Base-by-base conservation (phyloP, 352 stramenopile genomes). In the Phytophthora syringae region DNA sequence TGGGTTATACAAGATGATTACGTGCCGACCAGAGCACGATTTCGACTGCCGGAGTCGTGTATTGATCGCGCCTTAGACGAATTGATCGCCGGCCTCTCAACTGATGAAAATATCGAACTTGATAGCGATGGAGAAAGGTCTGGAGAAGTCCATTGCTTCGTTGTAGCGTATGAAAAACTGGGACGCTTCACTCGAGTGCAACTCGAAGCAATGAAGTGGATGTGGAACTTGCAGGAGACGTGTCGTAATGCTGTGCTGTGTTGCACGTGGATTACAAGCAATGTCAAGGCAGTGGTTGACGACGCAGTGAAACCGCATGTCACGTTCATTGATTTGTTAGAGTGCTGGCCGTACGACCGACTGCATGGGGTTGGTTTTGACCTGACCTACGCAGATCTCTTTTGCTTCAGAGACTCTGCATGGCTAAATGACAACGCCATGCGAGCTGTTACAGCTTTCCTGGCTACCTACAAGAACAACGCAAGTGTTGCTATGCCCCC, bases 221-320 rank as follows among this genome's bases (percentile, higher is more conserved):
- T 55, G 36, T 63, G 21, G 43, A 63, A 55, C 32, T 12, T 55
- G 24, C 43, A 63, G 43, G 32, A 12, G 22, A 50, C 44, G 4
- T 63, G 55, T 34, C 20, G 30, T 15, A 12, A 53, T 39, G 55
- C 43, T 25, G 34, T 55, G 2, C 22, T 32, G 10, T 62, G 54
- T 16, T 53, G 43, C 22, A 32, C 43, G 5, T 63, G 55, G 43
- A 21, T 63, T 16, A 54, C 2, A 30, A 6, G 34, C 15, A 28
- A 54, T 5, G 28, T 48, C 3, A 53, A 45, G 24, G 1, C 5
- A 10, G 11, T 10, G 7, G 32, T 39, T 11, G 32, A 16, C 11
- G 32, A 39, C 32, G 13, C 36, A 7, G 36, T 42, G 3, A 18
- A 25, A 34, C n/a, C 20, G 15, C 13, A 32, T 57, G 13, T 30